These are phyloP conservation scores for Cetradonia linearis DNA, from an alignment of 495 filamentous ascomycete genomes.

Conservation along the genomic window DNA sequence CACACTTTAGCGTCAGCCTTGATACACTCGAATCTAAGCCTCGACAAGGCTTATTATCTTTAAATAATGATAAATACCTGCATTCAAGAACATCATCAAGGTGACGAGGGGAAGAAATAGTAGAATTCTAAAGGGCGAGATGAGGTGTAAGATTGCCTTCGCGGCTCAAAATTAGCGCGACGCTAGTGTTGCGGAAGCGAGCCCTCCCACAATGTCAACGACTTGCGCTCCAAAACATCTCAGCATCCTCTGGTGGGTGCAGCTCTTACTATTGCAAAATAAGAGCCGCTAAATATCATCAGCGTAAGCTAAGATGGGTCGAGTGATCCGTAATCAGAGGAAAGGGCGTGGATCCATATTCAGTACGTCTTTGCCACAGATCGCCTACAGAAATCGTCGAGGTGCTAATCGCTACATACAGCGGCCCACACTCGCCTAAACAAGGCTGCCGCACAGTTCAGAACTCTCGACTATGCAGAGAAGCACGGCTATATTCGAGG, in stretches of 20 bases:
- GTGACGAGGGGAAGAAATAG: neutral
- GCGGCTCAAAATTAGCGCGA: conserved; percentile 18
- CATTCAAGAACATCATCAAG: neutral
- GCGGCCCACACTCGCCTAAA: conserved; percentile 83
- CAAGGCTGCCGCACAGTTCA: conserved; percentile 87
- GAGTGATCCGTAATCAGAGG: conserved; percentile 93
- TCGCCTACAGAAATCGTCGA: conserved; percentile 15
- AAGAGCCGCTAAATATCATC: neutral
- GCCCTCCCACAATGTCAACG: conserved; percentile 9
- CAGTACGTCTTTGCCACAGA: conserved; percentile 52
- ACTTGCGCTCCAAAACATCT: neutral
- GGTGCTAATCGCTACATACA: conserved; percentile 38
- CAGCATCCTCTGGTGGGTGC: conserved; percentile 3
- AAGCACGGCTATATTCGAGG: conserved; percentile 94
- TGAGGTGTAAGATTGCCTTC: conserved; percentile 9
- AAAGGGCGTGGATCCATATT: conserved; percentile 98
- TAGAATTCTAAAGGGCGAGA: conserved; percentile 4
- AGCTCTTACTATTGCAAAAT: neutral
- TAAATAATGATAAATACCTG: neutral
- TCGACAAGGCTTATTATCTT: neutral
- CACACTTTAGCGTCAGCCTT: neutral
- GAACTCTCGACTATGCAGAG: conserved; percentile 88
- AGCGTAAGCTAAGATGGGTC: conserved; percentile 42
- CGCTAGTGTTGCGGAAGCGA: conserved; percentile 15
- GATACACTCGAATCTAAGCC: neutral